phyloP scores from a whole-genome alignment of 371 early-diverging fungal species.

The Mortierella sp. region DNA sequence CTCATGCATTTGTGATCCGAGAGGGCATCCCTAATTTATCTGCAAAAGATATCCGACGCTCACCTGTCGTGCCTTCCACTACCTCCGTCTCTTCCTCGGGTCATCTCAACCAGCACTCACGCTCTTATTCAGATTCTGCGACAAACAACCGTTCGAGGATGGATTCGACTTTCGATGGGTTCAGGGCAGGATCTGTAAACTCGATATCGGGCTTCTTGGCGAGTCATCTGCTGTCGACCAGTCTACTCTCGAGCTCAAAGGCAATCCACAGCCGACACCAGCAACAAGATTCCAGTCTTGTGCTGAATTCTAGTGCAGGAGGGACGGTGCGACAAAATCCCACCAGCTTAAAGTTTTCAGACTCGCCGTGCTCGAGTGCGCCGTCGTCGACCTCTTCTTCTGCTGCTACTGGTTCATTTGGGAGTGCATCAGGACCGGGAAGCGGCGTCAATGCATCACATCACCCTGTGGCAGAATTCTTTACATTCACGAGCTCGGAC shows the following conservation, averaged over 20 bases:
- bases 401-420: not conserved
- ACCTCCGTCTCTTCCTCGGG: slow-evolving; percentile 3
- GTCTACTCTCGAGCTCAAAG: slow-evolving; percentile 23
- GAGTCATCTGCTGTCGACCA: slow-evolving; percentile 31
- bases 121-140: slow-evolving; percentile 32
- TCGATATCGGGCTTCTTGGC: slow-evolving; percentile 51
- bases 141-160: slow-evolving; percentile 15
- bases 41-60: slow-evolving; percentile 26
- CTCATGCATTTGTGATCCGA: slow-evolving; percentile 38
- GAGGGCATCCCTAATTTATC: slow-evolving; percentile 34
- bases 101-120: slow-evolving; percentile 14
- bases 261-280: slow-evolving; percentile 8
- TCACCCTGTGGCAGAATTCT: slow-evolving; percentile 51
- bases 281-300: slow-evolving; percentile 25
- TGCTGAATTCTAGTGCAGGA: slow-evolving; percentile 18
- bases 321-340: not conserved
- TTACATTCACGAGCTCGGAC: slow-evolving; percentile 46
- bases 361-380: slow-evolving; percentile 7
- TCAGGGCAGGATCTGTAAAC: slow-evolving; percentile 34
- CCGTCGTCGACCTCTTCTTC: slow-evolving; percentile 5
- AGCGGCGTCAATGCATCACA: slow-evolving; percentile 25
- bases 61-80: slow-evolving; percentile 22
- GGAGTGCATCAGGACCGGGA: slow-evolving; percentile 14
- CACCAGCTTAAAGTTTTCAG: slow-evolving; percentile 23
- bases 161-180: slow-evolving; percentile 15